phyloP scores from a whole-genome alignment of 2,329 filamentous ascomycete genomes.

The Aspergillus melleus region DNA sequence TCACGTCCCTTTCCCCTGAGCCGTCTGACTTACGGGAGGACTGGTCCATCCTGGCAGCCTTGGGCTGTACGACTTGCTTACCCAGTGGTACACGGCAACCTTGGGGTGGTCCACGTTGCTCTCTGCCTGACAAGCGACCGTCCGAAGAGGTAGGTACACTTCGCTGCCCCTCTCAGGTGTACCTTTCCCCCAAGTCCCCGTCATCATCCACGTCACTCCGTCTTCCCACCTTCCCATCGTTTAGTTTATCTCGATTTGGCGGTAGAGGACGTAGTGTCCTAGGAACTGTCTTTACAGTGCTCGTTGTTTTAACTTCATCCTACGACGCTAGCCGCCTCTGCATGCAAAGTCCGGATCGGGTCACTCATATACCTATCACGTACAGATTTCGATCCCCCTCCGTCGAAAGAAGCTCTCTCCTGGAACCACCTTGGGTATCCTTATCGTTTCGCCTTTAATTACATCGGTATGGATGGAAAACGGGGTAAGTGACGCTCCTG shows the following conservation, averaged over 20 bases:
- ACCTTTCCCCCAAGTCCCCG: conserved; percentile 3
- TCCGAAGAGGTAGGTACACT: conserved; percentile 15
- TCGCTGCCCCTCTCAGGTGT: conserved; percentile 15
- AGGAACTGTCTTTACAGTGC: not conserved
- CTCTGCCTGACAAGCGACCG: conserved; percentile 18
- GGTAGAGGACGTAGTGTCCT: not conserved
- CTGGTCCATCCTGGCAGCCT: not conserved
- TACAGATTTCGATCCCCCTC: not conserved
- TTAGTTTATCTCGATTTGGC: not conserved
- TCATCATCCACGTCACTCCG: conserved; percentile 12
- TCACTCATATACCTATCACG: not conserved
- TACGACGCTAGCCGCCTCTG: not conserved
- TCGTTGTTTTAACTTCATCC: not conserved
- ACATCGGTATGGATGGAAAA: conserved; percentile 22
- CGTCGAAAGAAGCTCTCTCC: not conserved
- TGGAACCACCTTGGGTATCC: not conserved
- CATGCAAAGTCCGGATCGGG: not conserved
- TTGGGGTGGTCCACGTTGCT: conserved; percentile 8
- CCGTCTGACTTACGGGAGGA: not conserved
- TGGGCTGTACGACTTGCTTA: conserved; percentile 7
- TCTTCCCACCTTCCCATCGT: conserved; percentile 1
- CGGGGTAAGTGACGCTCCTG: conserved; percentile 21
- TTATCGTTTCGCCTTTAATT: not conserved
- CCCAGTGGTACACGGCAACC: not conserved
- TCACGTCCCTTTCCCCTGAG: not conserved